Base-by-base conservation (phyloP, 306 rosid genomes). In the Castanea sativa region DNA sequence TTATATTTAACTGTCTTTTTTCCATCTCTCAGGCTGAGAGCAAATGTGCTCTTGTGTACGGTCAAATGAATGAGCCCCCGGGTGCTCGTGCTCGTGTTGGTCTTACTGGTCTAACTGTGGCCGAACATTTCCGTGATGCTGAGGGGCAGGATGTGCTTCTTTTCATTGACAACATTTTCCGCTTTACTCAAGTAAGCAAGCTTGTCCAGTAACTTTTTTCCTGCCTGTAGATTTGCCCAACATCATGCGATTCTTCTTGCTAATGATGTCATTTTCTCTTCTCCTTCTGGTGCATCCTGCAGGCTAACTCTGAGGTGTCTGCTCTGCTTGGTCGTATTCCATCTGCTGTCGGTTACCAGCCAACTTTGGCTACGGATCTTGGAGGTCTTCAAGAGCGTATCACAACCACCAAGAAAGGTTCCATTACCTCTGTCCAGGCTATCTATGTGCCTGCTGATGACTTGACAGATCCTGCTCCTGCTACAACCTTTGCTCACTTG, bases 71-170 rank as follows among this genome's bases (percentile, higher is more conserved):
- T 16, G 99, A 95, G 84, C 97, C 99, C 75, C 98, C 99, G 12
- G 99, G 99, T 92, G 99, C 99, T 2, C 99, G 99, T 86, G 99
- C 99, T 73, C 99, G 99, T 81, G 99, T 95, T 85, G 99, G 99
- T 69, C 89, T 95, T 79, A 95, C 99, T 73, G 98, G 99, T 6
- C 87, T 95, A 35, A 95, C 99, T 71, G 98, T 95, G 13, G 98
- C 99, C 16, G 99, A 95, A 72, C 98, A 95, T 75, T 95, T 95
- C 92, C 99, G 98, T 84, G 99, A 95, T 80, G 98, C 98, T 43
- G 99, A 95, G 86, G 99, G 99, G 45, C 99, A 95, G 77, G 99
- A 95, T 80, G 99, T 95, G 96, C 99, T 95, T 82, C 99, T 95
- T 74, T 95, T 95, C 29, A 90, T 95, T 57, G 99, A 95, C 86